phyloP scores from a whole-genome alignment of 768 basidiomycete genomes.

The Hypholoma sublateritium region DNA sequence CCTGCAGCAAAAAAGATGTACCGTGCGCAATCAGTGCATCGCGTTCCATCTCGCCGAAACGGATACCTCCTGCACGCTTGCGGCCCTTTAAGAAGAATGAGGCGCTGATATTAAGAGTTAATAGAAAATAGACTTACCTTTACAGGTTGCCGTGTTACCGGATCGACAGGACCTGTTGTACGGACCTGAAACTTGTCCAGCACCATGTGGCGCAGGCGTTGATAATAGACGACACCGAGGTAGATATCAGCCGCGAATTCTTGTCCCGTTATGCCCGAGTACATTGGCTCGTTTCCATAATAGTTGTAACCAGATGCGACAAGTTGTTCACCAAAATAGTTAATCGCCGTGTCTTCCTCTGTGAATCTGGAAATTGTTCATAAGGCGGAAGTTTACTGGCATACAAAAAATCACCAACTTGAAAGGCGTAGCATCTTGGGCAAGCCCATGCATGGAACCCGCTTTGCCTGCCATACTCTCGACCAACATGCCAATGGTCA shows the following conservation, averaged over 20 bases:
- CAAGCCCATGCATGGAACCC: slow-evolving; percentile 96
- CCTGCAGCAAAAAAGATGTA: slow-evolving; percentile 97
- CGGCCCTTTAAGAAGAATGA: slow-evolving; percentile 62
- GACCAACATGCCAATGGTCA: slow-evolving; percentile 99
- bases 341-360: slow-evolving; percentile 94
- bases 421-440: slow-evolving; percentile 98
- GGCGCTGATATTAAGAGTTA: neutral
- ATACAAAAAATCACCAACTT: slow-evolving; percentile 53
- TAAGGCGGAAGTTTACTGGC: slow-evolving; percentile 8
- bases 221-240: slow-evolving; percentile 97
- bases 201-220: slow-evolving; percentile 98
- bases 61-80: slow-evolving; percentile 97
- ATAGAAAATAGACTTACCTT: slow-evolving; percentile 56
- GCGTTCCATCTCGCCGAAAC: slow-evolving; percentile 99
- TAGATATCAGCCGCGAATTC: slow-evolving; percentile 99
- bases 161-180: slow-evolving; percentile 96
- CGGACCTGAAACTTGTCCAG: slow-evolving; percentile 99
- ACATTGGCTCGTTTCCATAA: slow-evolving; percentile 99
- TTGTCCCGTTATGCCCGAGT: slow-evolving; percentile 97
- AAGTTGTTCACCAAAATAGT: slow-evolving; percentile 97
- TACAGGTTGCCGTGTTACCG: slow-evolving; percentile 93
- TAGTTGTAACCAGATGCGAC: slow-evolving; percentile 96
- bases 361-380: slow-evolving; percentile 63
- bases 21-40: slow-evolving; percentile 99
- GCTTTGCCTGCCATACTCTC: slow-evolving; percentile 99